A percentile compares a stretch with the other conserved stretches of the same genome.
Conservation (phyloP, 441 rosid genomes). For the Lagerstroemia fauriei region DNA sequence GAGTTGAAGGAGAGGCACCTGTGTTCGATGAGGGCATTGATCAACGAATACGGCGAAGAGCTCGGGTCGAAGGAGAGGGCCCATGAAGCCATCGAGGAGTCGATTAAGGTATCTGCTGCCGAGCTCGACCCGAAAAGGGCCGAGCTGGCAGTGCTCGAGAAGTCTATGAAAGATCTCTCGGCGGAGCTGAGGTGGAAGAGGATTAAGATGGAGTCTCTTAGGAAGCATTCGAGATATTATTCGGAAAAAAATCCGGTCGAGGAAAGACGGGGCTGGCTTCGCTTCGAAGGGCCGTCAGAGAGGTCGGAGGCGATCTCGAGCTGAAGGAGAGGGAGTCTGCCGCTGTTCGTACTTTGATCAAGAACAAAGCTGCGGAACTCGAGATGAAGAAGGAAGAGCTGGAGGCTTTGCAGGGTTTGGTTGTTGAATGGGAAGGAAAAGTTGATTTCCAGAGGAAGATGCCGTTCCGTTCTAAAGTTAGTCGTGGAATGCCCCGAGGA, state of each 20-base stretch:
- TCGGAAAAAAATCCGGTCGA: slow-evolving; percentile 22
- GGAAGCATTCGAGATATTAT: not conserved
- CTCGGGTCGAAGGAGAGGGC: slow-evolving; percentile 22
- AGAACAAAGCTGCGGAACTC: slow-evolving; percentile 27
- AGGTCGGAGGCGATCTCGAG: slow-evolving; percentile 26
- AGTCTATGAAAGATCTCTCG: slow-evolving; percentile 22
- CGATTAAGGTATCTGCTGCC: slow-evolving; percentile 12
- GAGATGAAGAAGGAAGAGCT: slow-evolving; percentile 34
- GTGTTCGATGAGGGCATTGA: not conserved
- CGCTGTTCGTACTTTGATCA: slow-evolving; percentile 28
- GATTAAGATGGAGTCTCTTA: slow-evolving; percentile 28
- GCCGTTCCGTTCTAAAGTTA: slow-evolving; percentile 26
- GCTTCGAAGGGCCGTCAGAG: slow-evolving; percentile 18
- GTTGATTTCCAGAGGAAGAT: slow-evolving; percentile 36
- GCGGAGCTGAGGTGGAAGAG: slow-evolving; percentile 26
- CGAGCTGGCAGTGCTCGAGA: slow-evolving; percentile 30
- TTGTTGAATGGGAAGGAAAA: slow-evolving; percentile 29
- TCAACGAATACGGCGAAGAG: not conserved
- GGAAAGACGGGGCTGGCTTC: slow-evolving; percentile 30
- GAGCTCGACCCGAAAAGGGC: slow-evolving; percentile 29
- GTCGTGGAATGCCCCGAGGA: slow-evolving; percentile 30
- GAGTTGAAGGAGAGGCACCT: not conserved
- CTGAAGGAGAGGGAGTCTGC: slow-evolving; percentile 36
- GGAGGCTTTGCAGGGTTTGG: slow-evolving; percentile 31
- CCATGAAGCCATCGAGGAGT: slow-evolving; percentile 21